Base-by-base conservation (phyloP, 1,284 basidiomycete species). In the Exsudoporus floridanus region DNA sequence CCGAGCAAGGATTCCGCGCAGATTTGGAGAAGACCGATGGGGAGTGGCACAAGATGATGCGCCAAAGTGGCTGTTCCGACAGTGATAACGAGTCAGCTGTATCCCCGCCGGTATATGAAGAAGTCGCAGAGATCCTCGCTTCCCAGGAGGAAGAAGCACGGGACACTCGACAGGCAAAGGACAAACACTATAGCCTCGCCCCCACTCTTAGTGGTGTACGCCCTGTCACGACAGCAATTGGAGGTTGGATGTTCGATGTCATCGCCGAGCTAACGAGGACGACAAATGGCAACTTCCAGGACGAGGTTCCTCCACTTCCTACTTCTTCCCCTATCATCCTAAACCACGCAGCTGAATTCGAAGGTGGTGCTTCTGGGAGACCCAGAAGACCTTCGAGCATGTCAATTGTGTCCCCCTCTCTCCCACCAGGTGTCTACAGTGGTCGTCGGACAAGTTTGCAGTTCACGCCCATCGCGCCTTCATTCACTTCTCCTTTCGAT, bases 1-100 rank as follows among this genome's bases (percentile, higher is more conserved):
- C 86, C 35, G 90, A 98, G 67, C 88, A 94, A 63, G 96, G 96
- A 1, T 98, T 85, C 73, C 83, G 92, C 7, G 69, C 71, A 2
- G 89, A 94, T 63, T 78, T 95, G 45, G 84, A 88, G 67, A 62
- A 51, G 19, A 54, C 39, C 0, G 75, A 71, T 4, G 75, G 73
- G 14, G 82, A 84, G 58, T 87, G 88, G 66, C 70, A 73, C 36
- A 70, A 73, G 60, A 85, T 87, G 80, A 68, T 81, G 66, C 36
- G 67, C 68, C 8, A 84, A 81, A 67, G 68, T 62, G 52, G 74
- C 65, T 60, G 64, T 19, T 66, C 69, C 44, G 71, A 73, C 46
- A 60, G 71, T n/a, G 61, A 76, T 44, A 72, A 71, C 47, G 59
- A 62, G 7, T 57, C 68, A 8, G 56, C 67, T n/a, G 65, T 72